These are phyloP conservation scores for Neonectria faginata DNA, from an alignment of 2,329 filamentous ascomycete genomes.

Conservation along the genomic window DNA sequence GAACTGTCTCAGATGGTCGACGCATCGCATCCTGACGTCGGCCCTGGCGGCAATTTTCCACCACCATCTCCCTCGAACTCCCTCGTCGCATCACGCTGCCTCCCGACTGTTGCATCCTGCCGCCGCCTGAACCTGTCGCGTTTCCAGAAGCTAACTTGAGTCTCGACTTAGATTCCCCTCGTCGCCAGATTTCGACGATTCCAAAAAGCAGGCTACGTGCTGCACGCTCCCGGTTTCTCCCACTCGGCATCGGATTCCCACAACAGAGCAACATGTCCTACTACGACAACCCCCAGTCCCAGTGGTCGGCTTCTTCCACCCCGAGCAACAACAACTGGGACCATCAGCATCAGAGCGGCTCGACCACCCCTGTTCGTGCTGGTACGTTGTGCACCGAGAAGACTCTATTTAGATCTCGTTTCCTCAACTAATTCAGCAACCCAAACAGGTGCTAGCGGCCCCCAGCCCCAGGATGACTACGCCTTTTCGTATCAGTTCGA, in stretches of 20 bases:
- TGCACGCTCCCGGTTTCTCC: slow-evolving; percentile 34
- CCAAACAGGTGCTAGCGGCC: slow-evolving; percentile 76
- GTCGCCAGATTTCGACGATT: slow-evolving; percentile 31
- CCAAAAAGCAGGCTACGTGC: slow-evolving; percentile 19
- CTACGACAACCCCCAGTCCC: slow-evolving; percentile 59
- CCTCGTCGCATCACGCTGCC: slow-evolving; percentile 33
- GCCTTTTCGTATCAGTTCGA: slow-evolving; percentile 92
- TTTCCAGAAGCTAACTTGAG: slow-evolving; percentile 33
- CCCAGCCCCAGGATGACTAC: slow-evolving; percentile 78
- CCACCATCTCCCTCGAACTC: slow-evolving; percentile 29
- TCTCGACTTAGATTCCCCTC: slow-evolving; percentile 30
- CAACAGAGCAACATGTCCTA: slow-evolving; percentile 54
- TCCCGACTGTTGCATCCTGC: slow-evolving; percentile 29
- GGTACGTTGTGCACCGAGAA: slow-evolving; percentile 45
- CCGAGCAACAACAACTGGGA: slow-evolving; percentile 55
- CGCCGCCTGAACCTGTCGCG: slow-evolving; percentile 15
- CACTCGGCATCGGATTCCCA: slow-evolving; percentile 29
- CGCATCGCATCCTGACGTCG: slow-evolving; percentile 43
- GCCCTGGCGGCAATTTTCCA: slow-evolving; percentile 38
- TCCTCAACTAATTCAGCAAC: slow-evolving; percentile 18
- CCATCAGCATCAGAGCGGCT: slow-evolving; percentile 51
- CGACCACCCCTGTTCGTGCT: slow-evolving; percentile 55
- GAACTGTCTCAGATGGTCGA: slow-evolving; percentile 39
- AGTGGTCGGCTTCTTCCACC: slow-evolving; percentile 51
- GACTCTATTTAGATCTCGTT: slow-evolving; percentile 3